A percentile compares a stretch with the other conserved stretches of the same genome.
phyloP scores from a whole-genome alignment of 768 basidiomycete species.

The Agrocybe pediades region DNA sequence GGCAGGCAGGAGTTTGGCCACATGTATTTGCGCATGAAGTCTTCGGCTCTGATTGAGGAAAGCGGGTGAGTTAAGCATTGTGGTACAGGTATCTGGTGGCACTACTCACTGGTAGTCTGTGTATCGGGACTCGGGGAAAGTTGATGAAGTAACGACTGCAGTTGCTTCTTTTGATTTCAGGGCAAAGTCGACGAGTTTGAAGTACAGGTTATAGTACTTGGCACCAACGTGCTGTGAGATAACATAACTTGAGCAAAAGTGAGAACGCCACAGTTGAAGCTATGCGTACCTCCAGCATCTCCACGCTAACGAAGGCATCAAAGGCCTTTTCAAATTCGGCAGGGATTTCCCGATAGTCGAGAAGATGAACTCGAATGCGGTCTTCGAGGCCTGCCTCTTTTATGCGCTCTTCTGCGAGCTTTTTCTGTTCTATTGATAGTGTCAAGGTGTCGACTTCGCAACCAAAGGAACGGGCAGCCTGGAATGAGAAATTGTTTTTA shows the following conservation, averaged over 20 bases:
- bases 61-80: conserved; percentile 6
- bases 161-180: conserved; percentile 70
- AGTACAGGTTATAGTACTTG: conserved; percentile 68
- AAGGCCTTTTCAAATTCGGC: conserved; percentile 81
- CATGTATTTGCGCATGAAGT: conserved; percentile 88
- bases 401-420: conserved; percentile 84
- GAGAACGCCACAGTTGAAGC: conserved; percentile 20
- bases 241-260: conserved; percentile 7
- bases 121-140: conserved; percentile 71
- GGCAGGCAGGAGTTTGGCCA: conserved; percentile 90
- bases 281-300: conserved; percentile 72
- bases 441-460: conserved; percentile 92
- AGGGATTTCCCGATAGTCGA: conserved; percentile 89
- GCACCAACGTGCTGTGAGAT: conserved; percentile 49
- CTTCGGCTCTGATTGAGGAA: conserved; percentile 54
- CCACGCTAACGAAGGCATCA: conserved; percentile 76
- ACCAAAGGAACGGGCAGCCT: conserved; percentile 71
- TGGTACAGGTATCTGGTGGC: background rate
- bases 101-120: conserved; percentile 65
- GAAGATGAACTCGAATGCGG: conserved; percentile 80
- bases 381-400: conserved; percentile 67
- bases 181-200: conserved; percentile 76
- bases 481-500: conserved; percentile 7
- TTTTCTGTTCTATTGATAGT: conserved; percentile 84
- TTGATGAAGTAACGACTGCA: conserved; percentile 68